Conservation (phyloP, 176 grass and related monocot genomes). For the Raddia distichophylla region DNA sequence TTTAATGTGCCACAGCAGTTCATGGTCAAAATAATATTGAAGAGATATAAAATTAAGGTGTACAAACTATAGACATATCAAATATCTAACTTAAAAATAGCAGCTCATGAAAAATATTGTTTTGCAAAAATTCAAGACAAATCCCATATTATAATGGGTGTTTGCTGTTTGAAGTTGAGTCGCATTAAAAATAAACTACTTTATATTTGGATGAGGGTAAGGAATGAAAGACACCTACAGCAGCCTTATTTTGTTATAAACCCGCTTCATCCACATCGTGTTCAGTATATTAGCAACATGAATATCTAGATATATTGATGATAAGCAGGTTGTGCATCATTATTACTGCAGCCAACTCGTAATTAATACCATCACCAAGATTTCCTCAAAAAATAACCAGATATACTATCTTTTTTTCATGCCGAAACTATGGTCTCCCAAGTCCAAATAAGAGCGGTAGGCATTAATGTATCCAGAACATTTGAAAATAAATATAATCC, state of each 20-base stretch:
- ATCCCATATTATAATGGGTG: background rate
- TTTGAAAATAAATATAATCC: background rate
- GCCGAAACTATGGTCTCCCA: background rate
- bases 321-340: background rate
- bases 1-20: background rate
- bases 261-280: background rate
- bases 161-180: background rate
- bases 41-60: background rate
- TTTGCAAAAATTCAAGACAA: background rate
- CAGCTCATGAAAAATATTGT: background rate
- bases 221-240: background rate
- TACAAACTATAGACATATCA: background rate
- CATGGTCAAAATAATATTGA: background rate
- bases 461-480: background rate
- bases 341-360: background rate
- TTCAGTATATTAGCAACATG: background rate
- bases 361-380: constrained; percentile 4
- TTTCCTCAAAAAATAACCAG: constrained; percentile 13
- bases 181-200: background rate
- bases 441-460: background rate
- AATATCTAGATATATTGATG: constrained; percentile 17
- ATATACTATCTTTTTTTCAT: constrained; percentile 13
- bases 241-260: background rate
- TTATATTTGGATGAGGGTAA: background rate
- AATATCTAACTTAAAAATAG: background rate